These are phyloP conservation scores for Hemileccinum impolitum DNA, from an alignment of 768 basidiomycete genomes.

Conservation along the genomic window DNA sequence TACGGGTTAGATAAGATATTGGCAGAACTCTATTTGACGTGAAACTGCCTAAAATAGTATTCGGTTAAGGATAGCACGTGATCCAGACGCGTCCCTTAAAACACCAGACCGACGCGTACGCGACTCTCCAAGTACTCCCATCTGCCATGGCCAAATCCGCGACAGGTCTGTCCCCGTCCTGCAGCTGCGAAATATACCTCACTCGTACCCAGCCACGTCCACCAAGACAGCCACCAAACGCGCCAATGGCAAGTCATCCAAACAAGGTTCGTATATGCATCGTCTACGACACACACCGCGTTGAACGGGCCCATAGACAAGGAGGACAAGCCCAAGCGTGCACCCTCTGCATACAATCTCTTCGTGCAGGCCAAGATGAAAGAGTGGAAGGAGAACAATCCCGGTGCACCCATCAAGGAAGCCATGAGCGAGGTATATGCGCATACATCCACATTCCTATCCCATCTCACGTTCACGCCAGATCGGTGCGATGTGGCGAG, in stretches of 20 bases:
- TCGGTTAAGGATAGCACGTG: constrained; percentile 24
- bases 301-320: constrained; percentile 26
- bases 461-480: constrained; percentile 23
- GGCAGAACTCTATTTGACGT: no score
- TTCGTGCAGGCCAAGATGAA: constrained; percentile 58
- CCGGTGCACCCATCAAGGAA: constrained; percentile 45
- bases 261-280: constrained; percentile 30
- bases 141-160: constrained; percentile 47
- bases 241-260: constrained; percentile 44
- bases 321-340: constrained; percentile 51
- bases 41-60: neutral
- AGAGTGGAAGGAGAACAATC: constrained; percentile 53
- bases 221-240: constrained; percentile 57
- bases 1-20: no score
- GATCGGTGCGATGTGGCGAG: constrained; percentile 57
- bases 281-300: neutral
- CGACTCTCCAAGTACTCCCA: constrained; percentile 8
- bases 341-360: constrained; percentile 57
- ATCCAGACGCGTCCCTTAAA: constrained; percentile 27
- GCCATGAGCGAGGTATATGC: constrained; percentile 46
- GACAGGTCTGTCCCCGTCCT: constrained; percentile 37
- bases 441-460: constrained; percentile 2
- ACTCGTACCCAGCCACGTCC: constrained; percentile 39
- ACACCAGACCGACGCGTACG: constrained; percentile 1
- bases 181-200: neutral